Percentiles rank a stretch among this genome's conserved stretches.
phyloP scores from a whole-genome alignment of 2,329 filamentous ascomycete species.

The Arthrobotrys pseudoclavata region DNA sequence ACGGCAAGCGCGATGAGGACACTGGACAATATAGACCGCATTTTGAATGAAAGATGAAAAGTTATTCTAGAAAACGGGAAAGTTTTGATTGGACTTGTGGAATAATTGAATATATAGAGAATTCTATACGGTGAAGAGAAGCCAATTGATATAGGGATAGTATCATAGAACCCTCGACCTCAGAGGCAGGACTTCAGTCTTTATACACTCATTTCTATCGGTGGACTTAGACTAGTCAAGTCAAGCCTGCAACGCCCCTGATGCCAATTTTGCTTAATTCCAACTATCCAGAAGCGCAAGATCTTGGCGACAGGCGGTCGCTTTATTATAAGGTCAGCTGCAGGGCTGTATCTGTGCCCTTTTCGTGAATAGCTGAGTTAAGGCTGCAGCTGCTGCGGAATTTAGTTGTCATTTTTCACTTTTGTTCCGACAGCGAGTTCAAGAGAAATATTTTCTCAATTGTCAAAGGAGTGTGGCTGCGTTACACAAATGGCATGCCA shows the following conservation, averaged over 20 bases:
- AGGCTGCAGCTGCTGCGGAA: conserved; percentile 15
- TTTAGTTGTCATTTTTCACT: neutral
- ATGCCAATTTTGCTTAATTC: conserved; percentile 29
- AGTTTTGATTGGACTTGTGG: neutral
- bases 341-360: conserved; percentile 21
- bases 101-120: neutral
- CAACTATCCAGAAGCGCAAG: conserved; percentile 27
- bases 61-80: neutral
- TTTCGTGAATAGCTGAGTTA: conserved; percentile 7
- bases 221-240: neutral
- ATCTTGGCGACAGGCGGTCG: conserved; percentile 6
- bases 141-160: neutral
- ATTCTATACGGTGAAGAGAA: neutral
- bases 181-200: neutral
- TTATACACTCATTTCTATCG: neutral
- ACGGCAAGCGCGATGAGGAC: conserved; percentile 21
- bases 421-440: neutral
- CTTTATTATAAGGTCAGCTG: conserved; percentile 24
- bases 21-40: conserved; percentile 22
- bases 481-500: conserved; percentile 22
- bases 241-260: neutral
- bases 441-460: neutral
- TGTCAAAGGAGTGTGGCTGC: conserved; percentile 5
- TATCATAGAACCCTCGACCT: neutral
- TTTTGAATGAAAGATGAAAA: neutral